phyloP scores from a whole-genome alignment of 1,284 basidiomycete species.

The Fistulinella staudtii region DNA sequence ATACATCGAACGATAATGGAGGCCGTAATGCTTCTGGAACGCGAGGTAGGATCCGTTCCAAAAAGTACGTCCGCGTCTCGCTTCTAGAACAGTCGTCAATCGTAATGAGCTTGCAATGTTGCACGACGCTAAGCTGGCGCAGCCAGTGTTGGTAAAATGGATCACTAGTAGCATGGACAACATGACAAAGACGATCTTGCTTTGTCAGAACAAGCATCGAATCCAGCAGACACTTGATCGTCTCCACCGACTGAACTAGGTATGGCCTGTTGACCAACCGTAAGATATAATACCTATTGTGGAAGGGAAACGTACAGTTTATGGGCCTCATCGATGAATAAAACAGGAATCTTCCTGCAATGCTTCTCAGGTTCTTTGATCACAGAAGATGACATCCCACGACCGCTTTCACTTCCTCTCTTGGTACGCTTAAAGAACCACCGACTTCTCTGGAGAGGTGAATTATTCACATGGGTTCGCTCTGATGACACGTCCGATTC shows the following conservation, averaged over 20 bases:
- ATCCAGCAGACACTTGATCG: conserved; percentile 79
- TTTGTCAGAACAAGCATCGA: conserved; percentile 82
- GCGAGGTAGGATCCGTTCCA: conserved; percentile 54
- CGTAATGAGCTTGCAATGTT: conserved; percentile 79
- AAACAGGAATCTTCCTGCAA: conserved; percentile 70
- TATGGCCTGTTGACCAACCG: conserved; percentile 46
- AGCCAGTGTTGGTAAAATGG: conserved; percentile 83
- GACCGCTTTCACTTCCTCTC: conserved; percentile 24
- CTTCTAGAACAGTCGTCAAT: conserved; percentile 72
- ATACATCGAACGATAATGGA: conserved; percentile 61
- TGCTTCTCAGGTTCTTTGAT: conserved; percentile 36
- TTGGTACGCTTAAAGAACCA: conserved; percentile 34
- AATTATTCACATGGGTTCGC: conserved; percentile 34
- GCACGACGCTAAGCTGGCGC: conserved; percentile 69
- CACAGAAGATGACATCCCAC: conserved; percentile 29
- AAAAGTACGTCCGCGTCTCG: conserved; percentile 64
- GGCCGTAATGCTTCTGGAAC: conserved; percentile 55
- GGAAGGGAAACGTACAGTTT: conserved; percentile 51
- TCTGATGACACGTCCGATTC: conserved; percentile 33
- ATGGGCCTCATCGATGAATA: conserved; percentile 82
- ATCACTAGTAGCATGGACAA: conserved; percentile 80
- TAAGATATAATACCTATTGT: conserved; percentile 2
- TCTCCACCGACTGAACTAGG: conserved; percentile 68
- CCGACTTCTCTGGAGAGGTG: conserved; percentile 27
- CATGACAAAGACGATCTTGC: conserved; percentile 77